These are phyloP conservation scores for Apiospora rasikravindrae DNA, from an alignment of 2,329 filamentous ascomycete genomes.

Conservation along the genomic window DNA sequence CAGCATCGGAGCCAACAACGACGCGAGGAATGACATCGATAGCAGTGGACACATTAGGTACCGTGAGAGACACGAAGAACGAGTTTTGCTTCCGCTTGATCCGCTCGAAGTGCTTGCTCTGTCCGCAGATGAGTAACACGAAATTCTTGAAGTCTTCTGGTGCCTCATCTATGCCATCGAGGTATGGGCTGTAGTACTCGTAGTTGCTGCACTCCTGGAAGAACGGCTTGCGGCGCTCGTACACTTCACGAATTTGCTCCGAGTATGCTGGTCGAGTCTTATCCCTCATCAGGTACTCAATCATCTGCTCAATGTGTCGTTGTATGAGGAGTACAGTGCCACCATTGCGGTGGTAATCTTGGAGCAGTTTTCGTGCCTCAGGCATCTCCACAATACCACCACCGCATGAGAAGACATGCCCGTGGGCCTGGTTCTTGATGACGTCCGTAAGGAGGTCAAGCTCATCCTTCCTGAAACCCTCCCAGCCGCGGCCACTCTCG, in stretches of 20 bases:
- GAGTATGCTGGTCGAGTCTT: conserved; percentile 91
- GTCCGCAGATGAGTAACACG: conserved; percentile 70
- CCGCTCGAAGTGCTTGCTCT: conserved; percentile 58
- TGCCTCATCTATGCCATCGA: conserved; percentile 49
- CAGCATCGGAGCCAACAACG: conserved; percentile 86
- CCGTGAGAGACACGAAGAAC: conserved; percentile 91
- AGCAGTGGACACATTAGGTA: conserved; percentile 73
- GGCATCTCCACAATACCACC: conserved; percentile 90
- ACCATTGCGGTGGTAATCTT: conserved; percentile 73
- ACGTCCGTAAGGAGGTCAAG: conserved; percentile 74
- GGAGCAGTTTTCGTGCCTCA: conserved; percentile 77
- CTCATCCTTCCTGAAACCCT: conserved; percentile 83
- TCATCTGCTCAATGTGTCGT: conserved; percentile 84
- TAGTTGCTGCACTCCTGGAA: conserved; percentile 94
- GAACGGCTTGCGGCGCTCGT: conserved; percentile 86
- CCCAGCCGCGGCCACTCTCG: conserved; percentile 73
- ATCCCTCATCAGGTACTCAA: conserved; percentile 87
- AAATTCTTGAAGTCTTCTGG: conserved; percentile 77
- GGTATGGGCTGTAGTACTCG: conserved; percentile 83
- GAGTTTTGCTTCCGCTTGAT: conserved; percentile 72
- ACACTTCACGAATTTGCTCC: conserved; percentile 90
- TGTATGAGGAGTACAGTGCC: conserved; percentile 89
- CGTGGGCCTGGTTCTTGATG: conserved; percentile 74
- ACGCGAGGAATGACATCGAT: conserved; percentile 71
- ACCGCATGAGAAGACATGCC: conserved; percentile 89